Conservation (phyloP, 2,329 filamentous ascomycete species). For the Ascochyta fabae region DNA sequence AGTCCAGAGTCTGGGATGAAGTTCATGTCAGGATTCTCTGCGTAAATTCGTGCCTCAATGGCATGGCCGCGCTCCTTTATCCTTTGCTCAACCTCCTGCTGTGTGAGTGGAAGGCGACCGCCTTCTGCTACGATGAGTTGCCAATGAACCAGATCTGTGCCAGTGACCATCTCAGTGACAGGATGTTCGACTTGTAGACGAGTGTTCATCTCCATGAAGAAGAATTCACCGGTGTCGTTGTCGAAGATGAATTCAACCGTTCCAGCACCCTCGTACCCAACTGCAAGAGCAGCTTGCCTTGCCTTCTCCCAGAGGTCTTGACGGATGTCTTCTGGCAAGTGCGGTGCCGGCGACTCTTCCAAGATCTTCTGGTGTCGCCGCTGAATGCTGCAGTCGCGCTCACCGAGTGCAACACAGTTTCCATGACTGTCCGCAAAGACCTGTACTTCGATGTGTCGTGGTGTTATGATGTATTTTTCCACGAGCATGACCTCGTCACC, state of each 20-base stretch:
- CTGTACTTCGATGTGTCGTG: constrained; percentile 71
- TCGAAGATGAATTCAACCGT: constrained; percentile 75
- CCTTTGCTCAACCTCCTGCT: constrained; percentile 68
- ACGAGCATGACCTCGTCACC: constrained; percentile 71
- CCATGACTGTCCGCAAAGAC: constrained; percentile 71
- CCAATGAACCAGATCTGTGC: constrained; percentile 87
- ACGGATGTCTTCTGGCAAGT: constrained; percentile 64
- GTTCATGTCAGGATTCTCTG: constrained; percentile 87
- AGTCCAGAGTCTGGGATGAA: constrained; percentile 95
- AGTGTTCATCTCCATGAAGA: constrained; percentile 78
- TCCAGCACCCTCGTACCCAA: constrained; percentile 69
- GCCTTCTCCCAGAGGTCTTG: constrained; percentile 72
- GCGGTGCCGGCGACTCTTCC: constrained; percentile 70
- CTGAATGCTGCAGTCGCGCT: constrained; percentile 71
- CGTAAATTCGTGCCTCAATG: constrained; percentile 95
- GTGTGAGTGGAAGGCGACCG: constrained; percentile 69
- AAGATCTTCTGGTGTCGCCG: constrained; percentile 70
- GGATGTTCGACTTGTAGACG: constrained; percentile 96
- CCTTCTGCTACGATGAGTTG: constrained; percentile 86
- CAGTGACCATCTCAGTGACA: constrained; percentile 82
- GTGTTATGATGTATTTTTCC: constrained; percentile 72
- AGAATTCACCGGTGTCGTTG: constrained; percentile 69
- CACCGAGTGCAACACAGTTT: constrained; percentile 68
- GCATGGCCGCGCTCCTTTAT: constrained; percentile 82
- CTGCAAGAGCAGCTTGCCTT: constrained; percentile 66